A percentile compares a stretch with the other conserved stretches of the same genome.
Evolutionary conservation across 305 asterid genomes (phyloP).

Genomic region (Fraxinus xanthoxyloides): DNA sequence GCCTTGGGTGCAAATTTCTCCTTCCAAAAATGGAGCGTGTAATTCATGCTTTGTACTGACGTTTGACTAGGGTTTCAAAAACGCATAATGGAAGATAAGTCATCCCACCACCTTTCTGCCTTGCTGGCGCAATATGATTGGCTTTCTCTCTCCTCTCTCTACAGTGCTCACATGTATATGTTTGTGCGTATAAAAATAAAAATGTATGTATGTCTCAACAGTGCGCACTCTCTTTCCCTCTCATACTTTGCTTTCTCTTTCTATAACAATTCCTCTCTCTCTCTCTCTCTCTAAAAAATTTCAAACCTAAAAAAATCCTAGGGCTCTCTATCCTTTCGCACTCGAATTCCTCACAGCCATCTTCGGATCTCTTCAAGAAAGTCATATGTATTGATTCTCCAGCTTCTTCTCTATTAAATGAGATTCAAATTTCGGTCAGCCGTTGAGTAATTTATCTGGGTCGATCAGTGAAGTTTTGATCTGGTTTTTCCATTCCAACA

Average conservation of each 20-base stretch:
- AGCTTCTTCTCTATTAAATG: background rate
- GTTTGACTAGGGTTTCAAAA: background rate
- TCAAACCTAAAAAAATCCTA: background rate
- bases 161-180: background rate
- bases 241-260: background rate
- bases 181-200: background rate
- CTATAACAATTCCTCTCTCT: background rate
- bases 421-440: background rate
- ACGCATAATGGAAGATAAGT: background rate
- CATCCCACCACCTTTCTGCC: background rate
- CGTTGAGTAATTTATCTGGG: background rate
- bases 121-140: background rate
- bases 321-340: background rate
- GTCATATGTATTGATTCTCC: background rate
- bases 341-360: background rate
- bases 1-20: background rate
- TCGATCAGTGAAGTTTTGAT: background rate
- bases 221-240: background rate
- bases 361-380: background rate
- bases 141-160: background rate
- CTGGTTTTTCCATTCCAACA: background rate
- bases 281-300: background rate
- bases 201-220: background rate
- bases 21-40: background rate
- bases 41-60: background rate